phyloP scores from a whole-genome alignment of 2,329 filamentous ascomycete species.

The Coleophoma cylindrospora region DNA sequence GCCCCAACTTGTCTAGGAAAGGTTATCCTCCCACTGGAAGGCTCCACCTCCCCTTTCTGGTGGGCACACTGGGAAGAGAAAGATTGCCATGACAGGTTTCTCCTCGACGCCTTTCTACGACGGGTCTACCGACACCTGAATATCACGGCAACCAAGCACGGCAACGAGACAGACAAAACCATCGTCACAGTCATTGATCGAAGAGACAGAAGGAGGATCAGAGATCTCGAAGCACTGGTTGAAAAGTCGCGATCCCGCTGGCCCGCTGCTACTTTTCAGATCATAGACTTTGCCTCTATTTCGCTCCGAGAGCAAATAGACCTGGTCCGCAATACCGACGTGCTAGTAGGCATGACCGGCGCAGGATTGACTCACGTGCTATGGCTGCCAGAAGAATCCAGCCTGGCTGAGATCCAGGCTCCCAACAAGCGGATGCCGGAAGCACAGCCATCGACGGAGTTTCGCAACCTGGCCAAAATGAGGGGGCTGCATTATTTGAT shows the following conservation, averaged over 20 bases:
- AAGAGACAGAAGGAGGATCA: constrained; percentile 13
- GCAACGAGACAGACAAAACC: neutral
- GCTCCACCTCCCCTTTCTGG: constrained; percentile 23
- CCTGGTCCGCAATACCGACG: constrained; percentile 13
- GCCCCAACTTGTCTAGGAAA: constrained; percentile 16
- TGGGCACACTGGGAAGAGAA: constrained; percentile 10
- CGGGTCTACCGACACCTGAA: constrained; percentile 7
- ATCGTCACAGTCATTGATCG: constrained; percentile 19
- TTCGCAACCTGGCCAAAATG: constrained; percentile 7
- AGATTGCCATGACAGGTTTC: constrained; percentile 7
- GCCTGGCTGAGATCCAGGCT: constrained; percentile 10
- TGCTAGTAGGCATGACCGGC: constrained; percentile 20
- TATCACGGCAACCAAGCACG: constrained; percentile 1
- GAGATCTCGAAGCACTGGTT: constrained; percentile 8
- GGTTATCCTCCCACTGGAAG: constrained; percentile 20
- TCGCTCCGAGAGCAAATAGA: constrained; percentile 16
- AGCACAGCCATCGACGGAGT: constrained; percentile 2
- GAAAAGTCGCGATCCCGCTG: constrained; percentile 8
- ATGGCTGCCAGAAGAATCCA: constrained; percentile 18
- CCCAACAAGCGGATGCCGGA: constrained; percentile 2
- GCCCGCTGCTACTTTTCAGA: constrained; percentile 12
- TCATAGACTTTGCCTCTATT: constrained; percentile 14
- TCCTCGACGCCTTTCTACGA: constrained; percentile 11
- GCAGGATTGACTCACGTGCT: constrained; percentile 21
- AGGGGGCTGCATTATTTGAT: constrained; percentile 9